Conservation (phyloP, 352 stramenopile genomes). For the Globisporangium middletonii region DNA sequence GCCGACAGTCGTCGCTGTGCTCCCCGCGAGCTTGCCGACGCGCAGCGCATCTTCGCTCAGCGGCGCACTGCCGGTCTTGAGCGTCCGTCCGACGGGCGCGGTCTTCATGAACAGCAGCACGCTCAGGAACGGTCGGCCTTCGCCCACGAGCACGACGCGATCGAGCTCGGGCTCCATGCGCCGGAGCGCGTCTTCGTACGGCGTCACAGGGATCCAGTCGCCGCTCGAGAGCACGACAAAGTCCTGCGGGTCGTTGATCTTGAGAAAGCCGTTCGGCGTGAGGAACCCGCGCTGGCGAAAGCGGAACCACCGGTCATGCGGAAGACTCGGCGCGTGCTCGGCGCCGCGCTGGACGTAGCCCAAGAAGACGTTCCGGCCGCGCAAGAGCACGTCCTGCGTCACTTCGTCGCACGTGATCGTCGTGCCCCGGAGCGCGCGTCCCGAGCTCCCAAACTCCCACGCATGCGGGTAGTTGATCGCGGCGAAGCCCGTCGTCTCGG, state of each 20-base stretch:
- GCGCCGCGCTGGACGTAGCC: slow-evolving; percentile 44
- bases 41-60: slow-evolving; percentile 47
- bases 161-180: slow-evolving; percentile 50
- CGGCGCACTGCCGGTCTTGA: slow-evolving; percentile 13
- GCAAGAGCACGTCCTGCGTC: slow-evolving; percentile 54
- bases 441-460: slow-evolving; percentile 70
- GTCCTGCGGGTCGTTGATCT: slow-evolving; percentile 56
- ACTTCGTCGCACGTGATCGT: slow-evolving; percentile 56
- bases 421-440: slow-evolving; percentile 48
- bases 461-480: slow-evolving; percentile 66
- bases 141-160: slow-evolving; percentile 61
- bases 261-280: slow-evolving; percentile 66
- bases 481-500: slow-evolving; percentile 64
- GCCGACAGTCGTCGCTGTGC: slow-evolving; percentile 36
- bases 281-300: slow-evolving; percentile 55
- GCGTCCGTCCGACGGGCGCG: slow-evolving; percentile 5
- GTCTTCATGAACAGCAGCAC: slow-evolving; percentile 80
- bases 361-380: slow-evolving; percentile 67
- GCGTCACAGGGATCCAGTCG: slow-evolving; percentile 62
- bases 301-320: slow-evolving; percentile 44
- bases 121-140: slow-evolving; percentile 63
- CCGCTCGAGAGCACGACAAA: slow-evolving; percentile 73
- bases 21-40: slow-evolving; percentile 28
- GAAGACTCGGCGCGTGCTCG: slow-evolving; percentile 4
- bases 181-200: slow-evolving; percentile 50